Base-by-base conservation (phyloP, 1,284 basidiomycete species). In the Ganoderma lucidum region DNA sequence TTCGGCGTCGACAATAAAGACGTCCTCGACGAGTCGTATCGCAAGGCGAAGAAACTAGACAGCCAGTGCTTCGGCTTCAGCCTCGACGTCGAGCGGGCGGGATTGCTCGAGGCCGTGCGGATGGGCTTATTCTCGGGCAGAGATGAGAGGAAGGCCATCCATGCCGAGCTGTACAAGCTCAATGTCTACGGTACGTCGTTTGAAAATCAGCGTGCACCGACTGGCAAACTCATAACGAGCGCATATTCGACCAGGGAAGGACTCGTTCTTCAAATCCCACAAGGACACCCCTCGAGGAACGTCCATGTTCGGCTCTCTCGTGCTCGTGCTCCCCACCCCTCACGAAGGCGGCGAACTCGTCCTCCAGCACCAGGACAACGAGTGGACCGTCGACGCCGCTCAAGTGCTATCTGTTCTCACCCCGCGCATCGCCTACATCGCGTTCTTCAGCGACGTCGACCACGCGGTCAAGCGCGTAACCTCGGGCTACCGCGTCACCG, bases 371-470 rank as follows among this genome's bases (percentile, higher is more conserved):
- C 68, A 72, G 10, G 75, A 66, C 8, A 48, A 78, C 1, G 68
- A 71, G 53, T 70, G 70, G 56, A 73, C 78, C 6, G 80, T 84
- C 72, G 78, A 84, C 68, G 78, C 80, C 12, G 74, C 76, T 2
- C 9, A 64, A 6, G 66, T 75, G 30, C 66, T 78, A 1, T 48
- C 70, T 0, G 9, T 19, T 1, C 68, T 77, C 9, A 28, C 59
- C 8, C 66, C 68, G 4, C 68, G 67, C 6, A 5, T 82, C 17
- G 79, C 78, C 0, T 85, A 79, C 66, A 72, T 78, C 45, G 80
- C 80, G 0, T 82, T 85, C 72, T 84, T 77, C 77, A 80, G 82
- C 66, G 83, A 85, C 74, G 80, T 84, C 65, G 82, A 83, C 35
- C 83, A 86, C 71, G 84, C 85, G 70, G 82, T 87, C 8, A 48